Conservation (phyloP, 2,329 filamentous ascomycete genomes). For the Biscogniauxia marginata region DNA sequence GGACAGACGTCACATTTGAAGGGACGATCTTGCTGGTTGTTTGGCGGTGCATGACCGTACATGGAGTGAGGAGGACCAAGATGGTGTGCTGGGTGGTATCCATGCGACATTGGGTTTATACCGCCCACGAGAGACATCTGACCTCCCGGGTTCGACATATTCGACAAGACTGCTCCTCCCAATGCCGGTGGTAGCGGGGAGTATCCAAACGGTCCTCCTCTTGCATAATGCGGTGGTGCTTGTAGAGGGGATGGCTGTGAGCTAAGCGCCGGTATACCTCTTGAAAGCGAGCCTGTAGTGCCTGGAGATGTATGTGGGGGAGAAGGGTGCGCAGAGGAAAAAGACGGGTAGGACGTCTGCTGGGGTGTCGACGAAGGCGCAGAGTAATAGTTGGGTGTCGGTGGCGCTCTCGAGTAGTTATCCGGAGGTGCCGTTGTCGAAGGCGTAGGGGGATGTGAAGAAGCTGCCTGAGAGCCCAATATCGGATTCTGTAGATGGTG, state of each 20-base stretch:
- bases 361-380: slow-evolving; percentile 50
- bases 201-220: slow-evolving; percentile 43
- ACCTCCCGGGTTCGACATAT: slow-evolving; percentile 70
- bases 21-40: slow-evolving; percentile 68
- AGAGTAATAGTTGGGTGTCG: slow-evolving; percentile 62
- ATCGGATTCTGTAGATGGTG: slow-evolving; percentile 38
- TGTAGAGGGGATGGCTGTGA: slow-evolving; percentile 46
- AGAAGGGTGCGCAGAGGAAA: slow-evolving; percentile 35
- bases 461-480: slow-evolving; percentile 49
- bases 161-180: slow-evolving; percentile 70
- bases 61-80: slow-evolving; percentile 49
- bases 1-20: slow-evolving; percentile 94
- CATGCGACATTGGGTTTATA: slow-evolving; percentile 52
- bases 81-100: slow-evolving; percentile 51
- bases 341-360: slow-evolving; percentile 45
- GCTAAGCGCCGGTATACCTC: slow-evolving; percentile 37
- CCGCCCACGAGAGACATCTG: slow-evolving; percentile 69
- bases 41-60: slow-evolving; percentile 55
- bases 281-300: slow-evolving; percentile 36
- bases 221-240: slow-evolving; percentile 52
- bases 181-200: slow-evolving; percentile 55
- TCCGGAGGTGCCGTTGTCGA: slow-evolving; percentile 60
- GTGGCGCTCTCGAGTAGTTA: slow-evolving; percentile 54
- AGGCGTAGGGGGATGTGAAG: slow-evolving; percentile 49
- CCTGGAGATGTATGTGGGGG: slow-evolving; percentile 47